Conservation (phyloP, 2,329 filamentous ascomycete species). For the Proliferodiscus dingleyae region DNA sequence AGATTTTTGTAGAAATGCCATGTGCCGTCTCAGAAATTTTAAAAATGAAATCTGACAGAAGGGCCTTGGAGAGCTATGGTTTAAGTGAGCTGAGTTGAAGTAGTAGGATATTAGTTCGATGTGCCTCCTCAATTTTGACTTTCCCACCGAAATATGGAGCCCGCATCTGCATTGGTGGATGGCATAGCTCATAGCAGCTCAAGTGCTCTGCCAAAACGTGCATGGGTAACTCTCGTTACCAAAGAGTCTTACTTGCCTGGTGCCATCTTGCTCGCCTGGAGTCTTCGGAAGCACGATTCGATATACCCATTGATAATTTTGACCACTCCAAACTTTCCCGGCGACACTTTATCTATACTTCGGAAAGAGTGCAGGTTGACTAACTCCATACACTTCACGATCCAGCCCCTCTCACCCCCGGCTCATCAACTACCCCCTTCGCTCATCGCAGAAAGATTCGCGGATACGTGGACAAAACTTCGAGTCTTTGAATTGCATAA, state of each 20-base stretch:
- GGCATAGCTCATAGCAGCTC: not conserved
- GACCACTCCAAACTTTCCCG: conserved; percentile 69
- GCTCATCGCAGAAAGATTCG: conserved; percentile 73
- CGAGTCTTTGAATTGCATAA: conserved; percentile 63
- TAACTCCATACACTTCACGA: conserved; percentile 59
- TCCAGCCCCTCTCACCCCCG: conserved; percentile 64
- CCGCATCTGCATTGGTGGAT: too few species aligned
- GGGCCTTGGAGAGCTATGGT: too few species aligned
- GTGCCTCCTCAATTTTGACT: too few species aligned
- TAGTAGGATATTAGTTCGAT: too few species aligned
- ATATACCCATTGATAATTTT: conserved; percentile 74
- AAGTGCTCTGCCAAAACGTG: conserved; percentile 17
- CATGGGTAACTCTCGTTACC: conserved; percentile 79
- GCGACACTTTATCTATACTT: conserved; percentile 38
- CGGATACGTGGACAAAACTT: conserved; percentile 85
- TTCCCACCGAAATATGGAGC: too few species aligned
- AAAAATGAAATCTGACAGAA: too few species aligned
- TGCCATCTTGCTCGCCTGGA: conserved; percentile 72
- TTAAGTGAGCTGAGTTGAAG: too few species aligned
- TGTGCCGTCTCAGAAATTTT: too few species aligned
- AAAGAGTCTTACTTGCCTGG: conserved; percentile 74
- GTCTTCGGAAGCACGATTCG: conserved; percentile 57
- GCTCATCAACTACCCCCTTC: conserved; percentile 44
- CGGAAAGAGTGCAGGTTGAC: conserved; percentile 62
- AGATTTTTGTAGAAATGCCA: too few species aligned